phyloP scores from a whole-genome alignment of 1,139 yeast species.

The Arxiozyma telluris region DNA sequence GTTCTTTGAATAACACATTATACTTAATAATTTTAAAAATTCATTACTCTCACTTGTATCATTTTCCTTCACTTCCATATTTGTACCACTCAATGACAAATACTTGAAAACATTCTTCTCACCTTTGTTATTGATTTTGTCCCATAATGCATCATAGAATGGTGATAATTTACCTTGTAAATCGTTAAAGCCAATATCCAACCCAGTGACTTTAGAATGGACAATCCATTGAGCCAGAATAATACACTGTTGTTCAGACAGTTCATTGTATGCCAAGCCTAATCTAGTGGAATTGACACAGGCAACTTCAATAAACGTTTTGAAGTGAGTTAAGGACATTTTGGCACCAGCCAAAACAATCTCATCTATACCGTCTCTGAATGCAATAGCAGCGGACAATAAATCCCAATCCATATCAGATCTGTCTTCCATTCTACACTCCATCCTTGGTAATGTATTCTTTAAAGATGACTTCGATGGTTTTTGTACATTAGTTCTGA shows the following conservation, averaged over 20 bases:
- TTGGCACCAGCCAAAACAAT: constrained; percentile 65
- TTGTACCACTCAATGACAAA: constrained; percentile 46
- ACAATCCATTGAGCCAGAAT: constrained; percentile 44
- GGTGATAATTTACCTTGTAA: constrained; percentile 46
- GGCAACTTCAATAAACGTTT: constrained; percentile 45
- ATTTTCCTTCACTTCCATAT: constrained; percentile 32
- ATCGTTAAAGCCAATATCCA: constrained; percentile 68
- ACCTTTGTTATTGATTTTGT: constrained; percentile 19
- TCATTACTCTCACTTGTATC: constrained; percentile 26
- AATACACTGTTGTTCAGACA: constrained; percentile 43
- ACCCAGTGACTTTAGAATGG: constrained; percentile 36
- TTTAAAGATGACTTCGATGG: constrained; percentile 31
- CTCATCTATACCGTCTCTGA: constrained; percentile 67
- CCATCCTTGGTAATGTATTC: constrained; percentile 42
- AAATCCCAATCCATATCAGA: constrained; percentile 71
- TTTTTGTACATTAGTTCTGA: constrained; percentile 50
- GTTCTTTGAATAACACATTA: constrained; percentile 41
- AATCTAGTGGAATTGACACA: constrained; percentile 44
- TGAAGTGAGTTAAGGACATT: constrained; percentile 46
- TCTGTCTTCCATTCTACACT: constrained; percentile 47
- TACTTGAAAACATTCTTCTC: constrained; percentile 33
- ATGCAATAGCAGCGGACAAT: constrained; percentile 57
- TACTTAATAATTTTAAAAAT: constrained; percentile 24
- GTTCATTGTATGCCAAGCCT: constrained; percentile 62
- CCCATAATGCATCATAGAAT: constrained; percentile 37